Conservation (phyloP, 768 basidiomycete species). For the Serendipita indica region DNA sequence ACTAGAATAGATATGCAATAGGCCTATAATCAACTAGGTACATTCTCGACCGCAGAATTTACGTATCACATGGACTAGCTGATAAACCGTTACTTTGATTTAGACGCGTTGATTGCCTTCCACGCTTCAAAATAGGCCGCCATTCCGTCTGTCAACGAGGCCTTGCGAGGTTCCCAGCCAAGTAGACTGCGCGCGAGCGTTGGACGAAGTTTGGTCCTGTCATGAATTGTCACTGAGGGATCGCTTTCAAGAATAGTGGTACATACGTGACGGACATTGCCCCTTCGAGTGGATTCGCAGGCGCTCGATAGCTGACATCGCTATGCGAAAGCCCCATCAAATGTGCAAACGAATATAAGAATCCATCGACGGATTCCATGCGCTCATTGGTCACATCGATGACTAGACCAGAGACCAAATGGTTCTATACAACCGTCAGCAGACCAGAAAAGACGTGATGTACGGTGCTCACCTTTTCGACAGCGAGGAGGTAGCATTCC, state of each 20-base stretch:
- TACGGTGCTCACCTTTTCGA: constrained; percentile 25
- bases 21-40: too few relatives aligned
- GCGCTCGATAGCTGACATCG: not conserved
- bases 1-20: too few relatives aligned
- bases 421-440: not conserved
- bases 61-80: too few relatives aligned
- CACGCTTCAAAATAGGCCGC: constrained; percentile 29
- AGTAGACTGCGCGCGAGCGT: constrained; percentile 29
- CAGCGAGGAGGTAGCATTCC: constrained; percentile 28
- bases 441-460: not conserved
- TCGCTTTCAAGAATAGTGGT: not conserved
- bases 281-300: not conserved
- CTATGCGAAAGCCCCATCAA: constrained; percentile 26
- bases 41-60: too few relatives aligned
- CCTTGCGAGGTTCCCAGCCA: constrained; percentile 31
- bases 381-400: constrained; percentile 29
- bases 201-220: constrained; percentile 23
- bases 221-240: not conserved
- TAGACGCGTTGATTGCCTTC: not conserved
- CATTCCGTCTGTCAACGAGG: constrained; percentile 30
- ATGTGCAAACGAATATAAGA: constrained; percentile 24
- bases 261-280: not conserved
- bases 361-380: constrained; percentile 28
- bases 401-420: constrained; percentile 25
- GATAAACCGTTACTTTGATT: too few relatives aligned